Conservation (phyloP, 768 basidiomycete species). For the Lyophyllum semitale region DNA sequence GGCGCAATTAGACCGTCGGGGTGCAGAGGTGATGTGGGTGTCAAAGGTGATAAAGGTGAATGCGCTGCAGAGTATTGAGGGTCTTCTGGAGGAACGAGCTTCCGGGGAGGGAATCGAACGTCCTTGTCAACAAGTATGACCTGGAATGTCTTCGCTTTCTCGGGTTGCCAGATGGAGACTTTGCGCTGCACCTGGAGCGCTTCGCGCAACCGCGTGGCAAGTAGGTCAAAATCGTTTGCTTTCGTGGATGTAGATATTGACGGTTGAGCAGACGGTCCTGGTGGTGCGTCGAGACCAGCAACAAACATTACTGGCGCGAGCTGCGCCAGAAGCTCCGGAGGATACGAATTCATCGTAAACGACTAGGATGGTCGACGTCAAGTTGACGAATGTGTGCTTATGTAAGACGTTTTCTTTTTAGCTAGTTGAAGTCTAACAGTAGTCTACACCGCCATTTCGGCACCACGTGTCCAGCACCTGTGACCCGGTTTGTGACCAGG, state of each 20-base stretch:
- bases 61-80: conserved; percentile 60
- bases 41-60: conserved; percentile 93
- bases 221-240: conserved; percentile 61
- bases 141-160: conserved; percentile 75
- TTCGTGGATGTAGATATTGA: conserved; percentile 24
- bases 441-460: background rate
- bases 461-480: no score
- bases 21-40: conserved; percentile 83
- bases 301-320: conserved; percentile 94
- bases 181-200: conserved; percentile 65
- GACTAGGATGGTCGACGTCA: background rate
- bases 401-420: background rate
- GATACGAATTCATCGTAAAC: conserved; percentile 85
- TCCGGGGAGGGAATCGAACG: conserved; percentile 86
- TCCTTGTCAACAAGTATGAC: conserved; percentile 83
- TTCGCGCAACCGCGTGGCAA: conserved; percentile 66
- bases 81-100: conserved; percentile 63
- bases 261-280: conserved; percentile 24
- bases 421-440: no score
- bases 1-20: conserved; percentile 97
- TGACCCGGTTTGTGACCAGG: no score
- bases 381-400: background rate
- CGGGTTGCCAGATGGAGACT: conserved; percentile 71
- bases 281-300: conserved; percentile 67
- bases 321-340: conserved; percentile 85